Evolutionary conservation across 192 early-diverging fungal species (phyloP).

Genomic region (Coemansia sp.): DNA sequence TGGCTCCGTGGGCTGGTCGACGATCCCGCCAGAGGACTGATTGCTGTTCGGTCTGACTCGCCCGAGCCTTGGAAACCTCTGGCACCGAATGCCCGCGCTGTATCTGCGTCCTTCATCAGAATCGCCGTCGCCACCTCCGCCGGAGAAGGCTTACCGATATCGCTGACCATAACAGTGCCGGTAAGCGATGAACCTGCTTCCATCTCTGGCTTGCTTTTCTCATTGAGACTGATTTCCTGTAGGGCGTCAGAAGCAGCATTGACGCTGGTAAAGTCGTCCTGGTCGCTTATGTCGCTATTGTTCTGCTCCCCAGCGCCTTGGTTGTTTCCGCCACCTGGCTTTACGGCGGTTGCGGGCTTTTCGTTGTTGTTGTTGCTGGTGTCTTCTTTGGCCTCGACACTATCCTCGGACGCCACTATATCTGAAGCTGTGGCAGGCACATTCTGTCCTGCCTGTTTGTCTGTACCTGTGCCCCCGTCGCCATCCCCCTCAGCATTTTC

Average conservation of each 20-base stretch:
- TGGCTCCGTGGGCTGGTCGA: slow-evolving; percentile 15
- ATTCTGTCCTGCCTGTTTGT: neutral
- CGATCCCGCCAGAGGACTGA: slow-evolving; percentile 1
- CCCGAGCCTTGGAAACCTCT: slow-evolving; percentile 12
- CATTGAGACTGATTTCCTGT: slow-evolving; percentile 9
- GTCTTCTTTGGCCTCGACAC: neutral
- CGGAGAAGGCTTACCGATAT: slow-evolving; percentile 6
- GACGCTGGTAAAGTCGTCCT: slow-evolving; percentile 1
- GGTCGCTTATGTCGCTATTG: slow-evolving; percentile 7
- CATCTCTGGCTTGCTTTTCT: neutral
- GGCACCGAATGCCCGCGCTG: slow-evolving; percentile 10
- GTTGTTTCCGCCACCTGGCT: neutral
- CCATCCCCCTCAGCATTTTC: neutral
- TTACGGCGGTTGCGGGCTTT: neutral
- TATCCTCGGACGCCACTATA: slow-evolving; percentile 4
- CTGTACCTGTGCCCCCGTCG: neutral
- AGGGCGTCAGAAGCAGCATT: slow-evolving; percentile 12
- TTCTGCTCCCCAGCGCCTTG: neutral
- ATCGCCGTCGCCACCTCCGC: slow-evolving; percentile 19
- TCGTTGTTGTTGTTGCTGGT: neutral
- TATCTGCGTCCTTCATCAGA: slow-evolving; percentile 26
- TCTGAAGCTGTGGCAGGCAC: neutral
- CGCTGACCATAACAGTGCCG: neutral
- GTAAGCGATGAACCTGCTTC: neutral
- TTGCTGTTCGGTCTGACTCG: slow-evolving; percentile 31